phyloP scores from a whole-genome alignment of 345 rosid genomes.

The Eucalyptus victrix region DNA sequence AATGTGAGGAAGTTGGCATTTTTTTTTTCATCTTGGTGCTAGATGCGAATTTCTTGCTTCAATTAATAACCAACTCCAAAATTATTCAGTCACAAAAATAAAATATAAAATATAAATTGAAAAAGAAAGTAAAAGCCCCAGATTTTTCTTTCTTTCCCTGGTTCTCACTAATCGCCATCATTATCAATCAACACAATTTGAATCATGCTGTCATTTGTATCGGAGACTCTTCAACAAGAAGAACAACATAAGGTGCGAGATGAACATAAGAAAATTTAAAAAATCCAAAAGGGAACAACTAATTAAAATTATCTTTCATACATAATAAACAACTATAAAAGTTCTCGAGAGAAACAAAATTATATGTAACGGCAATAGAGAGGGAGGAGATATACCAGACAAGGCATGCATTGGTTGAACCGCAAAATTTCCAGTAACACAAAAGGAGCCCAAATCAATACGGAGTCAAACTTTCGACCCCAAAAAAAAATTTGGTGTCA shows the following conservation, averaged over 20 bases:
- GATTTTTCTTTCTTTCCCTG: not conserved
- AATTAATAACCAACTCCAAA: not conserved
- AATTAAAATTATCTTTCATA: not conserved
- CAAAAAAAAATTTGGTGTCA: no score
- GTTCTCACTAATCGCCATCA: not conserved
- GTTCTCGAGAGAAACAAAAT: not conserved
- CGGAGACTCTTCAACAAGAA: not conserved
- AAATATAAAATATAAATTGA: not conserved
- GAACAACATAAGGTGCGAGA: not conserved
- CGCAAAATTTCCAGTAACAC: fast-evolving
- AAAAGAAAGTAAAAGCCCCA: not conserved
- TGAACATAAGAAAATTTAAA: not conserved
- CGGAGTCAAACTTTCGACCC: no score
- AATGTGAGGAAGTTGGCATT: no score
- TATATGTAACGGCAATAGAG: fast-evolving
- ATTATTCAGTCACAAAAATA: not conserved
- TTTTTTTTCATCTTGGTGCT: not conserved
- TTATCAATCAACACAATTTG: not conserved
- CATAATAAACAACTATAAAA: fast-evolving
- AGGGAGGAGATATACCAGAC: not conserved
- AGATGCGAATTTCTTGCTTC: not conserved
- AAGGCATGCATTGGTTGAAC: not conserved
- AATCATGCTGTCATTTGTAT: fast-evolving
- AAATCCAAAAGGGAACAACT: fast-evolving
- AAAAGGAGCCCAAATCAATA: no score